Evolutionary conservation across 495 filamentous ascomycete genomes (phyloP).

Genomic region (Immersiella caudata): DNA sequence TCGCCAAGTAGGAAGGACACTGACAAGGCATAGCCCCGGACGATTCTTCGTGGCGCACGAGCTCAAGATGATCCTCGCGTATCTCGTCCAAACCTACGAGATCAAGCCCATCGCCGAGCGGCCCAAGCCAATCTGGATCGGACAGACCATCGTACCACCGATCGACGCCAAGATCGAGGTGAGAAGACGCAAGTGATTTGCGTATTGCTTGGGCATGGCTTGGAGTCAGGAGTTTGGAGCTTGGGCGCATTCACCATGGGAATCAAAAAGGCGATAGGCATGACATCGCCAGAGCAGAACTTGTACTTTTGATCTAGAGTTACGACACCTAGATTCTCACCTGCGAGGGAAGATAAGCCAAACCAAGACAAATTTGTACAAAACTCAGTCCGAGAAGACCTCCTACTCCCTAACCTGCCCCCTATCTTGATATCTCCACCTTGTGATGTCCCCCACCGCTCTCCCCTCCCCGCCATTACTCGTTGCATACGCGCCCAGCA

Average conservation of each 20-base stretch:
- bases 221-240: too few relatives aligned
- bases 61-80: constrained; percentile 47
- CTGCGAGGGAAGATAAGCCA: too few relatives aligned
- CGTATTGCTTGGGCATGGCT: not conserved
- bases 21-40: constrained; percentile 36
- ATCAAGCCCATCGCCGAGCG: constrained; percentile 34
- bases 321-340: too few relatives aligned
- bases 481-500: constrained; percentile 57
- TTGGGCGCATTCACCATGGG: too few relatives aligned
- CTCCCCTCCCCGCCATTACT: constrained; percentile 50
- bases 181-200: constrained; percentile 24
- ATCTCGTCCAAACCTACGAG: constrained; percentile 48
- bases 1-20: not conserved
- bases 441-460: constrained; percentile 46
- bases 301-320: too few relatives aligned
- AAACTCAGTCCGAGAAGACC: too few relatives aligned
- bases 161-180: constrained; percentile 34
- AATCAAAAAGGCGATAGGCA: too few relatives aligned
- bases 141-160: constrained; percentile 36
- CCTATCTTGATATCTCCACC: constrained; percentile 50
- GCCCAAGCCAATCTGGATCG: constrained; percentile 37
- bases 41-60: constrained; percentile 50
- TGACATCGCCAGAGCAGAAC: too few relatives aligned
- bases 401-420: constrained; percentile 46
- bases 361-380: too few relatives aligned